A percentile compares a stretch with the other conserved stretches of the same genome.
Conservation (phyloP, 768 basidiomycete species). For the Pulveroboletus sp. region DNA sequence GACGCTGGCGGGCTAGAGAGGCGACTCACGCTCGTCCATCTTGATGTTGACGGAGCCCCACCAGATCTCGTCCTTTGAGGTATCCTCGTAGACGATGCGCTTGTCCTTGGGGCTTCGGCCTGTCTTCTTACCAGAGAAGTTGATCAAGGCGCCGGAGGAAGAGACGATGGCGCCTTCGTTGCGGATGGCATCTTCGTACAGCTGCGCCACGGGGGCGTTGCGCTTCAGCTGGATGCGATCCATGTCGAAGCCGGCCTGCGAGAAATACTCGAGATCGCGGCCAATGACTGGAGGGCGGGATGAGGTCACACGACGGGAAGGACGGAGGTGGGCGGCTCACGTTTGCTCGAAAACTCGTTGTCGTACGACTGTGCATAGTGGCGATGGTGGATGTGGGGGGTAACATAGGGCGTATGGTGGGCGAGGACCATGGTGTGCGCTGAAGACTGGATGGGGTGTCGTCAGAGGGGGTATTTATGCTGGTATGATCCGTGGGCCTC, state of each 20-base stretch:
- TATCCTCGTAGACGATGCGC: conserved; percentile 97
- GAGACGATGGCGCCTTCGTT: conserved; percentile 99
- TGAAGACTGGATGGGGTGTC: background rate
- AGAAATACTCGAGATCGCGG: conserved; percentile 93
- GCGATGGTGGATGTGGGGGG: conserved; percentile 85
- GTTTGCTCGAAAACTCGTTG: conserved; percentile 51
- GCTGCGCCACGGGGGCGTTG: conserved; percentile 83
- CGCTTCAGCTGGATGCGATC: conserved; percentile 93
- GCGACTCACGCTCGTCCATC: conserved; percentile 83
- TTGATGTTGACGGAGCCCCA: conserved; percentile 99
- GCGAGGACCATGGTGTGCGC: conserved; percentile 55
- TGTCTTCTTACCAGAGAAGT: conserved; percentile 99
- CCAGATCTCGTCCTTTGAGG: conserved; percentile 96
- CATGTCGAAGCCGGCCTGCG: conserved; percentile 99
- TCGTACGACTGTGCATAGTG: conserved; percentile 75
- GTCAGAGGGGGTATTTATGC: conserved; percentile 9
- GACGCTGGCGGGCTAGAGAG: background rate
- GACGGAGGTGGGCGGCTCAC: conserved; percentile 38
- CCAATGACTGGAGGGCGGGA: conserved; percentile 63
- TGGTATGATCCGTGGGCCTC: conserved; percentile 26
- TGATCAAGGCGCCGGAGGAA: conserved; percentile 93
- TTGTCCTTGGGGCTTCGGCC: conserved; percentile 98
- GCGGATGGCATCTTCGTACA: conserved; percentile 97
- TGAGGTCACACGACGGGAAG: conserved; percentile 8
- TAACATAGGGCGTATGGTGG: conserved; percentile 78